These are phyloP conservation scores for Leccinum boreale DNA, from an alignment of 768 basidiomycete genomes.

Conservation along the genomic window DNA sequence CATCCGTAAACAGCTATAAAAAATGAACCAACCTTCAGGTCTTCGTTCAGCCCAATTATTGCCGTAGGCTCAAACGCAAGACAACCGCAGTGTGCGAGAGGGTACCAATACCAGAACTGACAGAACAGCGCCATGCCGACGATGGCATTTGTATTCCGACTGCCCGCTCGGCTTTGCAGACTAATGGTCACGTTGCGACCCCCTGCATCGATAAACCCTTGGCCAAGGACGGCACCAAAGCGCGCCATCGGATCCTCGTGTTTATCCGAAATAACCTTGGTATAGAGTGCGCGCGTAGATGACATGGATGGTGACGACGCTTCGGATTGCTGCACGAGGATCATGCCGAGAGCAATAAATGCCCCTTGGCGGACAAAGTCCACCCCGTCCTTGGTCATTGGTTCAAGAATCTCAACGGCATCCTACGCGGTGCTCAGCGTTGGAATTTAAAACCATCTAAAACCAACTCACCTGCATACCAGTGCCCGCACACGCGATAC, in stretches of 20 bases:
- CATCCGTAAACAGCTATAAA: not conserved
- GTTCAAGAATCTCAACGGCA: slow-evolving; percentile 93
- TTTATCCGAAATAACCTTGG: slow-evolving; percentile 90
- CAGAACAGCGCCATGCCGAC: slow-evolving; percentile 98
- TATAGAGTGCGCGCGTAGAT: slow-evolving; percentile 78
- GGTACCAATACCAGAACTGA: slow-evolving; percentile 99
- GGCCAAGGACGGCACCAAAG: slow-evolving; percentile 93
- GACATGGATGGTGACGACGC: slow-evolving; percentile 80
- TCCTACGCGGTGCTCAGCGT: slow-evolving; percentile 48
- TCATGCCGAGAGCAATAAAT: slow-evolving; percentile 92
- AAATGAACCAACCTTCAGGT: slow-evolving; percentile 63
- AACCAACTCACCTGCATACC: slow-evolving; percentile 73
- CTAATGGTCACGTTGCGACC: slow-evolving; percentile 95
- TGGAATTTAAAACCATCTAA: not conserved
- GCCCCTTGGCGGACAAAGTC: slow-evolving; percentile 99
- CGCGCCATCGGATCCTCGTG: slow-evolving; percentile 99
- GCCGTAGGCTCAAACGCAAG: slow-evolving; percentile 95
- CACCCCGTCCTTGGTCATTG: slow-evolving; percentile 96
- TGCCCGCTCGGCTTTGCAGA: slow-evolving; percentile 89
- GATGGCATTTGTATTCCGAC: slow-evolving; percentile 88
- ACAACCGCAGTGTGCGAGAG: slow-evolving; percentile 88
- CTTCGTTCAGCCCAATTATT: slow-evolving; percentile 85
- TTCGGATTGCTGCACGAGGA: slow-evolving; percentile 95
- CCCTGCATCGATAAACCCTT: slow-evolving; percentile 97
- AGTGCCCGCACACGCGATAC: slow-evolving; percentile 96